Percentiles rank a stretch among this genome's conserved stretches.
Conservation (phyloP, 2,329 filamentous ascomycete species). For the Eutypella sp. region DNA sequence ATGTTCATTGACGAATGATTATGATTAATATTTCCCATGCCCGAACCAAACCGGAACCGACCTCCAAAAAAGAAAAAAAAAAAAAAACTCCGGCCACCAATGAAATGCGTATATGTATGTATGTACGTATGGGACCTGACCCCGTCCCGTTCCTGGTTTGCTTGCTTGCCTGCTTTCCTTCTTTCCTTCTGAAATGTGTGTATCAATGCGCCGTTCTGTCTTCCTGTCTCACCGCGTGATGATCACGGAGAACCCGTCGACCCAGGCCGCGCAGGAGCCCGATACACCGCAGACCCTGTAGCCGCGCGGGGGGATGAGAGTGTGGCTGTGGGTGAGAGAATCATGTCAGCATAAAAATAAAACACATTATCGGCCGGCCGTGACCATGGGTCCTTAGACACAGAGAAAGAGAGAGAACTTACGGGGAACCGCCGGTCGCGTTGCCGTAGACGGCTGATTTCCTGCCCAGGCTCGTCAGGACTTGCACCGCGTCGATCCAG, state of each 20-base stretch:
- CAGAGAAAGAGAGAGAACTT: constrained; percentile 38
- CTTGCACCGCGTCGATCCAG: constrained; percentile 85
- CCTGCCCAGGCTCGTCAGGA: constrained; percentile 83
- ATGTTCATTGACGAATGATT: too few species aligned
- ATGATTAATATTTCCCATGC: too few species aligned
- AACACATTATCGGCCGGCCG: too few species aligned
- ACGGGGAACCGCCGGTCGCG: constrained; percentile 73
- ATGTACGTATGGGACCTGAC: too few species aligned
- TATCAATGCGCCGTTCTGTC: too few species aligned
- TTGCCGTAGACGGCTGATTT: constrained; percentile 85
- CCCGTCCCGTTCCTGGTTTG: too few species aligned
- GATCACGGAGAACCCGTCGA: constrained; percentile 82
- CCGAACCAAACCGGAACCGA: too few species aligned
- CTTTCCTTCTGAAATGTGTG: too few species aligned
- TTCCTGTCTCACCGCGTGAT: constrained; percentile 68
- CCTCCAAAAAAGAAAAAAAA: too few species aligned
- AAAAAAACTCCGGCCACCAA: too few species aligned
- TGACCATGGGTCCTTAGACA: background rate
- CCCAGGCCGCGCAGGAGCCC: constrained; percentile 73
- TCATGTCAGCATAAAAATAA: constrained; percentile 22
- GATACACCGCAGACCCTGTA: constrained; percentile 85
- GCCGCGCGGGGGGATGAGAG: constrained; percentile 80
- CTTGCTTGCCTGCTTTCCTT: too few species aligned
- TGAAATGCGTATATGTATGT: too few species aligned
- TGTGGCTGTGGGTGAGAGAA: constrained; percentile 71